These are phyloP conservation scores for Cutaneotrichosporon sp. DNA, from an alignment of 1,284 basidiomycete species.

Conservation along the genomic window DNA sequence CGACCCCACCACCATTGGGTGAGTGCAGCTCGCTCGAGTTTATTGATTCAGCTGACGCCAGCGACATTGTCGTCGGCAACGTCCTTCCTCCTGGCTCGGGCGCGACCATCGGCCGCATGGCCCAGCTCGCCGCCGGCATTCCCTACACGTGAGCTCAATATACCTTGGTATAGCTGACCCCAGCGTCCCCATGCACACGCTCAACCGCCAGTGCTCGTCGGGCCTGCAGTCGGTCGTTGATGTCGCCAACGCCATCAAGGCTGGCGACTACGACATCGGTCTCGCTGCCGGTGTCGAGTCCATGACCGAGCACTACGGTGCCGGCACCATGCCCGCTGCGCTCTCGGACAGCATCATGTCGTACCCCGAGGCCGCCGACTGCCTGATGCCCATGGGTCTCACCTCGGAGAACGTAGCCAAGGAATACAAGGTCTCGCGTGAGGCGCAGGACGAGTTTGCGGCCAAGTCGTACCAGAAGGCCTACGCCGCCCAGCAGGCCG, in stretches of 20 bases:
- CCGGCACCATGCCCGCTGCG: conserved; percentile 67
- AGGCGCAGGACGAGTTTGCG: conserved; percentile 81
- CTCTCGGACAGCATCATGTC: conserved; percentile 78
- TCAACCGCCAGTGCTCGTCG: conserved; percentile 94
- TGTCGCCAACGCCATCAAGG: conserved; percentile 83
- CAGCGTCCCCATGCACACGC: conserved; percentile 71
- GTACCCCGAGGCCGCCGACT: conserved; percentile 79
- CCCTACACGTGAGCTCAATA: conserved; percentile 63
- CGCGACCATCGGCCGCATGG: conserved; percentile 89
- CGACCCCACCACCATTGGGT: conserved; percentile 51
- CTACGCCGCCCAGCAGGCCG: conserved; percentile 77
- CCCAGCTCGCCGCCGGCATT: conserved; percentile 85
- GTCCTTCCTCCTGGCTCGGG: conserved; percentile 91
- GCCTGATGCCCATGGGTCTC: conserved; percentile 89
- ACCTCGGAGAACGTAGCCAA: conserved; percentile 92
- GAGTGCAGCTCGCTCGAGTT: conserved; percentile 27
- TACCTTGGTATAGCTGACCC: background rate
- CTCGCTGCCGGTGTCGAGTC: conserved; percentile 94
- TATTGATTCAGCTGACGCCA: conserved; percentile 51
- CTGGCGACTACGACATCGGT: conserved; percentile 86
- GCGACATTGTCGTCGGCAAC: conserved; percentile 89
- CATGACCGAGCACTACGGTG: conserved; percentile 85
- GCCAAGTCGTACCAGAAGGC: conserved; percentile 82
- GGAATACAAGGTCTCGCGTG: conserved; percentile 75
- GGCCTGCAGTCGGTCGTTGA: conserved; percentile 83